Evolutionary conservation across 805 yeast genomes (phyloP).

Genomic region (Ogataea methanolica): DNA sequence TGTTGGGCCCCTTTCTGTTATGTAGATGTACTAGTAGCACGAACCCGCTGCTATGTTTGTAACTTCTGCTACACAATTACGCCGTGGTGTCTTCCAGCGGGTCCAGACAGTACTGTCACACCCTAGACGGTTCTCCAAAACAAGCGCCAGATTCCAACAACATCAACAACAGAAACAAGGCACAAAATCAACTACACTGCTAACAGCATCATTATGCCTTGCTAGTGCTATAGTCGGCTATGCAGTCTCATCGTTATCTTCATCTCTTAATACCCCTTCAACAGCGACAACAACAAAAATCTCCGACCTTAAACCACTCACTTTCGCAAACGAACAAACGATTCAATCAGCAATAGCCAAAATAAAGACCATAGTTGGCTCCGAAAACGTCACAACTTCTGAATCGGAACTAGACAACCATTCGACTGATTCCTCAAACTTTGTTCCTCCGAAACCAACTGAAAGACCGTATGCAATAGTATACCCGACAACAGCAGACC

Average conservation of each 20-base stretch:
- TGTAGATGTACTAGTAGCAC: too few relatives aligned
- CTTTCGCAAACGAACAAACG: slow-evolving; percentile 49
- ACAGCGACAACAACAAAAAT: slow-evolving; percentile 27
- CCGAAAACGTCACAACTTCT: slow-evolving; percentile 42
- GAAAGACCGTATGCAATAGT: slow-evolving; percentile 42
- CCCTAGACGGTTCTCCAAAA: too few relatives aligned
- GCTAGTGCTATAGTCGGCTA: slow-evolving; percentile 7
- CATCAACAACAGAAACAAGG: too few relatives aligned
- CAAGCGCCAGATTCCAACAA: too few relatives aligned
- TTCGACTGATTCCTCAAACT: slow-evolving; percentile 29
- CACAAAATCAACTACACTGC: too few relatives aligned
- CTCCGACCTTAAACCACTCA: slow-evolving; percentile 39
- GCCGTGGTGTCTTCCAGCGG: too few relatives aligned
- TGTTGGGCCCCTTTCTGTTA: too few relatives aligned
- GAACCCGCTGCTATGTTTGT: too few relatives aligned
- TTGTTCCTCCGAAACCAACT: slow-evolving; percentile 24
- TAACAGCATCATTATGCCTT: slow-evolving; percentile 1
- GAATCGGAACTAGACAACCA: slow-evolving; percentile 27
- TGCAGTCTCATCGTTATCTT: too few relatives aligned
- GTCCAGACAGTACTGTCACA: too few relatives aligned
- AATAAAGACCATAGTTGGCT: slow-evolving; percentile 50
- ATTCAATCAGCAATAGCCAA: slow-evolving; percentile 47
- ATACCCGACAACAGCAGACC: slow-evolving; percentile 59
- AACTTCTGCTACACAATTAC: too few relatives aligned
- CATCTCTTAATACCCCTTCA: background rate